Evolutionary conservation across 2,329 filamentous ascomycete genomes (phyloP).

Genomic region (Bertia moriformis): DNA sequence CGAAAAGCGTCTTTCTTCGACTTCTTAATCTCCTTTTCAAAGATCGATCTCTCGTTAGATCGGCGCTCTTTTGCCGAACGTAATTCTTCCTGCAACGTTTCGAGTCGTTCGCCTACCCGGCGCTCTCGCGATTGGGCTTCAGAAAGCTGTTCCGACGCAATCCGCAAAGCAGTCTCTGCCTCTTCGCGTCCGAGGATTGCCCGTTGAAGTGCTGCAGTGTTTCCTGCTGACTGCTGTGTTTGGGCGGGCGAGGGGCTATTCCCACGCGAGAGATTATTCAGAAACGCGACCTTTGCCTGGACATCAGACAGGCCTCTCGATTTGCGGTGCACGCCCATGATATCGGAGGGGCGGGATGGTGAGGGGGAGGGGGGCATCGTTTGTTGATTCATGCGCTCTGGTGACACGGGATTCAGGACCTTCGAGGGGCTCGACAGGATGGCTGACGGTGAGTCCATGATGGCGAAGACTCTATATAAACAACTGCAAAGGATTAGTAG

Average conservation of each 20-base stretch:
- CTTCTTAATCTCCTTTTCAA: conserved; percentile 39
- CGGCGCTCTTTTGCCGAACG: conserved; percentile 32
- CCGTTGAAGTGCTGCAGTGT: conserved; percentile 23
- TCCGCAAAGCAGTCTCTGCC: conserved; percentile 20
- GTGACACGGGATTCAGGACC: conserved; percentile 25
- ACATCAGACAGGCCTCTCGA: conserved; percentile 22
- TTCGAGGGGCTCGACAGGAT: conserved; percentile 10
- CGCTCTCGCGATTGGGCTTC: conserved; percentile 25
- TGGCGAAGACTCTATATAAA: no score
- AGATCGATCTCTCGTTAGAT: conserved; percentile 26
- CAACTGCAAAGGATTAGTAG: no score
- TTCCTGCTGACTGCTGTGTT: conserved; percentile 16
- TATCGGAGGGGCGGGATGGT: conserved; percentile 18
- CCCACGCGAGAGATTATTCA: conserved; percentile 24
- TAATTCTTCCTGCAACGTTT: conserved; percentile 32
- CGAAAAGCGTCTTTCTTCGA: conserved; percentile 42
- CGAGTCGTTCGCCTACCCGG: conserved; percentile 24
- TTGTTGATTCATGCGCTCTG: conserved; percentile 31
- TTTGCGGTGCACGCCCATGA: conserved; percentile 17
- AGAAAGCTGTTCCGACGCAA: conserved; percentile 17
- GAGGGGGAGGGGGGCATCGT: conserved; percentile 16
- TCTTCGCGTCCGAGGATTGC: conserved; percentile 28
- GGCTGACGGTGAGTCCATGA: background rate
- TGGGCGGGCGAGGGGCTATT: conserved; percentile 9
- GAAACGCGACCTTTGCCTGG: conserved; percentile 28